These are phyloP conservation scores for Trichosanthes cucumerina DNA, from an alignment of 306 rosid species.

Conservation along the genomic window DNA sequence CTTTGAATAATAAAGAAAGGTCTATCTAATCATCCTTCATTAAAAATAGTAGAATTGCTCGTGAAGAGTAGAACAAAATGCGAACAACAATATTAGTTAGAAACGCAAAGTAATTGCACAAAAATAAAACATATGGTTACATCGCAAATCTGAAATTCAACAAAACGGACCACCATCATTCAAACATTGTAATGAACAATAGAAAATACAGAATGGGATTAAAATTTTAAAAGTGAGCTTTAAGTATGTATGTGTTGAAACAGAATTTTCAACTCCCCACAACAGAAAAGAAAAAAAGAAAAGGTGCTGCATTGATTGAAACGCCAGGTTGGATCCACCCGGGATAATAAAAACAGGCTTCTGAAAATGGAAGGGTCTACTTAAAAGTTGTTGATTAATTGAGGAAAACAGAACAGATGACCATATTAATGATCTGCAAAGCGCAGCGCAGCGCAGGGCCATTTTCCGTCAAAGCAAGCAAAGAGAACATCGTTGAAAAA, in stretches of 20 bases:
- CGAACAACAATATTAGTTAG: background rate
- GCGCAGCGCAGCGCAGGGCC: background rate
- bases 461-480: background rate
- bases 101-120: background rate
- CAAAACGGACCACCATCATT: background rate
- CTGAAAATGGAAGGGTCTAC: background rate
- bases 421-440: background rate
- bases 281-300: background rate
- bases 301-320: background rate
- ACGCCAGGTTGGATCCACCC: background rate
- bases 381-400: background rate
- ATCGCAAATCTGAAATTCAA: background rate
- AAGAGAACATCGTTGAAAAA: background rate
- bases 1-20: background rate
- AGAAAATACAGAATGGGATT: background rate
- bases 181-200: background rate
- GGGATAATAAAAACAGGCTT: background rate
- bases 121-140: background rate
- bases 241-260: too few relatives aligned
- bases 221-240: background rate
- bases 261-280: background rate
- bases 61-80: background rate
- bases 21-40: background rate
- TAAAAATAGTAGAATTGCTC: background rate
- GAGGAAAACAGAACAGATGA: background rate